These are phyloP conservation scores for Colletotrichum viniferum DNA, from an alignment of 2,329 filamentous ascomycete species.

Conservation along the genomic window DNA sequence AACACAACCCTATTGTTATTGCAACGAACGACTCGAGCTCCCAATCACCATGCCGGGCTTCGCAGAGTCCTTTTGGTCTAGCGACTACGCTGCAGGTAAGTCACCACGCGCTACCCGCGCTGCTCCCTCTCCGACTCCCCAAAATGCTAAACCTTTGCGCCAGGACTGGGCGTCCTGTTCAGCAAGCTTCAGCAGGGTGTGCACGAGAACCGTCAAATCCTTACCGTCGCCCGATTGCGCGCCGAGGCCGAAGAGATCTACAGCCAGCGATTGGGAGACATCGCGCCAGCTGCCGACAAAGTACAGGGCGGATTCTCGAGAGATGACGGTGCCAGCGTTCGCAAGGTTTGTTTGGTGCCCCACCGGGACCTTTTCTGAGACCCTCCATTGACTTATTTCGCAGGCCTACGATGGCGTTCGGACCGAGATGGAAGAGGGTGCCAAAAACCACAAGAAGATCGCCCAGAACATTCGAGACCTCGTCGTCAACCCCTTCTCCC, in stretches of 20 bases:
- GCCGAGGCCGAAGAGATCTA: slow-evolving; percentile 95
- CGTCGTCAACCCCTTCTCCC: slow-evolving; percentile 90
- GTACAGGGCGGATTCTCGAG: slow-evolving; percentile 82
- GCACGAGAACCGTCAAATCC: slow-evolving; percentile 90
- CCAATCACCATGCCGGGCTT: slow-evolving; percentile 77
- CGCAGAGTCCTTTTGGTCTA: slow-evolving; percentile 96
- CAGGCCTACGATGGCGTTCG: slow-evolving; percentile 95
- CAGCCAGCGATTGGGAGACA: slow-evolving; percentile 79
- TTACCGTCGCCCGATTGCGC: slow-evolving; percentile 90
- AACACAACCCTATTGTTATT: neutral
- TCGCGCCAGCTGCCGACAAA: slow-evolving; percentile 81
- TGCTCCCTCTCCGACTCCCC: neutral
- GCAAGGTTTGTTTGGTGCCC: slow-evolving; percentile 60
- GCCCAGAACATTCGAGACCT: slow-evolving; percentile 95
- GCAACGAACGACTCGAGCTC: neutral
- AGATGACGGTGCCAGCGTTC: slow-evolving; percentile 94
- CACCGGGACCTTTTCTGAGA: neutral
- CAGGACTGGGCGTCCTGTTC: slow-evolving; percentile 89
- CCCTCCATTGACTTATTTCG: slow-evolving; percentile 22
- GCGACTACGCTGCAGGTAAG: slow-evolving; percentile 92
- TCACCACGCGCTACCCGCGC: slow-evolving; percentile 9
- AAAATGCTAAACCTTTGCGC: neutral
- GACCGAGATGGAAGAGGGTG: slow-evolving; percentile 88
- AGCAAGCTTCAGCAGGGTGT: slow-evolving; percentile 96
- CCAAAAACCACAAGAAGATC: slow-evolving; percentile 92